These are phyloP conservation scores for Noccaea bulbosa DNA, from an alignment of 345 rosid genomes.

Conservation along the genomic window DNA sequence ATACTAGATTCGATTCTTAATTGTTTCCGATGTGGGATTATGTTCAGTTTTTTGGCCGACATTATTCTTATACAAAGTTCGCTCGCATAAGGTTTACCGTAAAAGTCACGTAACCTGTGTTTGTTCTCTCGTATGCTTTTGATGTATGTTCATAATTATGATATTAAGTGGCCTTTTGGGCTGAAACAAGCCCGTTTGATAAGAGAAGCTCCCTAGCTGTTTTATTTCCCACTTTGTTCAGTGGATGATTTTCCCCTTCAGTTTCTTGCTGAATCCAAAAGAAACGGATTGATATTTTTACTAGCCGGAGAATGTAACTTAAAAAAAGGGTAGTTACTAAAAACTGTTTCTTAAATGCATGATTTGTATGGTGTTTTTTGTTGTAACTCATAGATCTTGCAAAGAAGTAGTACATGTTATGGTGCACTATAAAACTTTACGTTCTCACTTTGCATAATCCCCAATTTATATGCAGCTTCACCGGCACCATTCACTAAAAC, in stretches of 20 bases:
- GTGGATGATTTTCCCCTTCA: not conserved
- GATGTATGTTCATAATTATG: no score
- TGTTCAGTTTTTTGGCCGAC: no score
- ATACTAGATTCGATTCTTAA: no score
- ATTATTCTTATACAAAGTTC: no score
- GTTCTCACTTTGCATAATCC: slow-evolving; percentile 13
- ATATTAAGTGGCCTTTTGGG: no score
- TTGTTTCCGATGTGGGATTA: no score
- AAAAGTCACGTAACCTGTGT: no score
- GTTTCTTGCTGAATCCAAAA: slow-evolving; percentile 26
- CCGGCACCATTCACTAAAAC: not conserved
- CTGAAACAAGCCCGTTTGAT: no score
- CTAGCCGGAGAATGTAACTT: slow-evolving; percentile 19
- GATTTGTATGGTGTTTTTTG: not conserved
- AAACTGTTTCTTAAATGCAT: slow-evolving; percentile 19
- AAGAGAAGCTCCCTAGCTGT: no score
- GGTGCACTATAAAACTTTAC: slow-evolving; percentile 30
- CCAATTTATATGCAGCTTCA: slow-evolving; percentile 4
- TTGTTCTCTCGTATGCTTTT: no score
- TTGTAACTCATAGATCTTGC: slow-evolving; percentile 30
- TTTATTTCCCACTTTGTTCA: no score
- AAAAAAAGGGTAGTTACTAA: not conserved
- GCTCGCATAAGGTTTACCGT: no score
- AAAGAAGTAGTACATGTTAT: slow-evolving; percentile 24
- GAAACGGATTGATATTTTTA: slow-evolving; percentile 15